Evolutionary conservation across 805 yeast species (phyloP).

Genomic region (Candida mattraensis): DNA sequence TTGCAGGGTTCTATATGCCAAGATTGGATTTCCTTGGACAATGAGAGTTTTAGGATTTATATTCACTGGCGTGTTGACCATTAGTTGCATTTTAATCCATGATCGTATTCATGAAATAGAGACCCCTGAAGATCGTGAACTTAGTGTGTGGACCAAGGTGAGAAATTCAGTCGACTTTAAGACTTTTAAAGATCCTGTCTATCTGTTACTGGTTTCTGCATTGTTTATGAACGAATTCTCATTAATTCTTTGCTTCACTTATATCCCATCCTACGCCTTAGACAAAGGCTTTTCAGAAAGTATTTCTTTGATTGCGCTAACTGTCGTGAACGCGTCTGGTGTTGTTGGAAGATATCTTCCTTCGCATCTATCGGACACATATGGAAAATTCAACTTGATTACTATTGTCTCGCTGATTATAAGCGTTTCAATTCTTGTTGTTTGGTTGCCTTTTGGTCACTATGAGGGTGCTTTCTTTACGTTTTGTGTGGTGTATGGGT

Average conservation of each 20-base stretch:
- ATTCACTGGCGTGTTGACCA: slow-evolving; percentile 32
- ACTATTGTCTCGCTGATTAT: slow-evolving; percentile 39
- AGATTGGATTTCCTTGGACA: slow-evolving; percentile 62
- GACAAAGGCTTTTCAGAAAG: slow-evolving; percentile 47
- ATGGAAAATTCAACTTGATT: slow-evolving; percentile 46
- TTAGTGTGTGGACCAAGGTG: slow-evolving; percentile 19
- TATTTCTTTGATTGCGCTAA: slow-evolving; percentile 41
- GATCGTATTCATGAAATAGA: slow-evolving; percentile 29
- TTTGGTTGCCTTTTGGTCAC: slow-evolving; percentile 66
- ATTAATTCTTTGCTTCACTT: slow-evolving; percentile 51
- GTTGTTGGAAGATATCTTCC: slow-evolving; percentile 48
- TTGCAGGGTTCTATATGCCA: slow-evolving; percentile 47
- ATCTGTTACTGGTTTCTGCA: slow-evolving; percentile 39
- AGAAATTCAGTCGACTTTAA: slow-evolving; percentile 37
- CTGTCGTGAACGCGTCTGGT: slow-evolving; percentile 44
- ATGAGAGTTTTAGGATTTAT: slow-evolving; percentile 52
- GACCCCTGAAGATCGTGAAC: slow-evolving; percentile 13
- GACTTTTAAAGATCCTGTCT: slow-evolving; percentile 44
- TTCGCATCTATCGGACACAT: slow-evolving; percentile 42
- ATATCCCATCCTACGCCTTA: slow-evolving; percentile 57
- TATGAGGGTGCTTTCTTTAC: slow-evolving; percentile 43
- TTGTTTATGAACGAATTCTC: slow-evolving; percentile 52
- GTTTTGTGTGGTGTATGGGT: slow-evolving; percentile 57
- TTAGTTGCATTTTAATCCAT: slow-evolving; percentile 35
- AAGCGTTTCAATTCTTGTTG: slow-evolving; percentile 44